Evolutionary conservation across 352 stramenopile species (phyloP), one percentile per base, ranked within the genome.

Genomic region (Phytophthora uliginosa): DNA sequence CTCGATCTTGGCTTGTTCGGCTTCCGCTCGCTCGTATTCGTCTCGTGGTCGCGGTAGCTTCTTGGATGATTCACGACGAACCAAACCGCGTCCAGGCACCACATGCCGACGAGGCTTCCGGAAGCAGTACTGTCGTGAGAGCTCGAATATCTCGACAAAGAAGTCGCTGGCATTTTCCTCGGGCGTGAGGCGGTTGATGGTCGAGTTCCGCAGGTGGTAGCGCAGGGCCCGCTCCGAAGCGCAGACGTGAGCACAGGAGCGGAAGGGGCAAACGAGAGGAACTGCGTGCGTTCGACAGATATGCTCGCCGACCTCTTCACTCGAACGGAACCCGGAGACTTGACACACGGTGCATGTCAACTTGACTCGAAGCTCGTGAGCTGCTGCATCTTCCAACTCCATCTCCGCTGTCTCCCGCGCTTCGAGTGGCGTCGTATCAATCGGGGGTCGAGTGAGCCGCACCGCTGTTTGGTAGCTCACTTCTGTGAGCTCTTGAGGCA

Each of bases 61-160:
- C 58, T 33, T 54, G 0, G 45, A 66, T 22, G 28, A 33, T 47
- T 76, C 59, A 36, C 66, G 65, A 57, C 8, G 47, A 2, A 55
- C 18, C 28, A 55, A 28, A 20, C 45, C 28, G 7, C 57, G 59
- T 36, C 69, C 76, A 22, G 72, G 50, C 31, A 86, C 67, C 1
- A 71, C 40, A 50, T 95, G 89, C 2, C 89, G 81, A 3, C 82
- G 74, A 2, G 86, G 78, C 51, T 95, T 95, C 1, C 83, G 79
- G 42, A 94, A 77, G 59, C 85, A 94, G 45, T 95, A 95, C 64
- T 95, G 87, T 2, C 79, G 73, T 28, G 89, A 95, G 1, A 93
- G 67, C 59, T 88, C 71, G 36, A 93, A 92, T 8, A 93, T 91
- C 48, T 92, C 79, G 68, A 95, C 88, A 63, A 94, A 95, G 1